A percentile compares a stretch with the other conserved stretches of the same genome.
phyloP scores from a whole-genome alignment of 768 basidiomycete genomes.

The Boletus edulis region DNA sequence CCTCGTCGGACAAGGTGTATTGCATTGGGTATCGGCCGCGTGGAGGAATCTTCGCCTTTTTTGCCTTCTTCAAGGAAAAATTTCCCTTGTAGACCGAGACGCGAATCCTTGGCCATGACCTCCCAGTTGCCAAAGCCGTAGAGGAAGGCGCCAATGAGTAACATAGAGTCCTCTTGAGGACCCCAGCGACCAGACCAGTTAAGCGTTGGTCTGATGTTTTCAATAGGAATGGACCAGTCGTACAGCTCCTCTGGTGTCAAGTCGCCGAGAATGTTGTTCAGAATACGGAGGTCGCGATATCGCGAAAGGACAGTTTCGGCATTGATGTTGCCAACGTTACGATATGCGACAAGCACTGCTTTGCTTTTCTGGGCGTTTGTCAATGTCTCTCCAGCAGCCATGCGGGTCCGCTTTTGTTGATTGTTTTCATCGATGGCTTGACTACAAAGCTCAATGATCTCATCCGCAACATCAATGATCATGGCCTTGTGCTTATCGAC shows the following conservation, averaged over 20 bases:
- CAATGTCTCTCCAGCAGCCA: slow-evolving; percentile 83
- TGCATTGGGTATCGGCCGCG: slow-evolving; percentile 91
- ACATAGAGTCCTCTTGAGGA: slow-evolving; percentile 87
- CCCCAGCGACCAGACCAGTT: slow-evolving; percentile 98
- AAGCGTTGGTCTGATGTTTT: slow-evolving; percentile 89
- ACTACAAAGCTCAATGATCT: slow-evolving; percentile 83
- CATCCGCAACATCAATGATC: slow-evolving; percentile 88
- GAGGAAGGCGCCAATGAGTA: slow-evolving; percentile 88
- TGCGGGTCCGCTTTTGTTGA: slow-evolving; percentile 69
- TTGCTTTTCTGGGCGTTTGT: slow-evolving; percentile 96
- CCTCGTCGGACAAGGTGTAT: slow-evolving; percentile 97
- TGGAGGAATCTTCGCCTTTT: slow-evolving; percentile 83
- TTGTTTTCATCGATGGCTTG: slow-evolving; percentile 84
- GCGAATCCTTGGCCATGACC: slow-evolving; percentile 83
- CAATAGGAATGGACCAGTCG: slow-evolving; percentile 86
- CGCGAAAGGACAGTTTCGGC: slow-evolving; percentile 95
- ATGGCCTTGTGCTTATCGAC: slow-evolving; percentile 92
- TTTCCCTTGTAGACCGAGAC: slow-evolving; percentile 82
- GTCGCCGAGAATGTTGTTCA: slow-evolving; percentile 74
- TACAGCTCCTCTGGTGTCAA: slow-evolving; percentile 65
- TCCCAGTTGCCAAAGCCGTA: slow-evolving; percentile 99
- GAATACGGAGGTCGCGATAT: slow-evolving; percentile 81
- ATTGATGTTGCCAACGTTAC: slow-evolving; percentile 90
- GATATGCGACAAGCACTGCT: slow-evolving; percentile 89
- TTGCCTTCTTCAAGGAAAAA: slow-evolving; percentile 99